Evolutionary conservation across 768 basidiomycete genomes (phyloP).

Genomic region (Russula griseocarnosa): DNA sequence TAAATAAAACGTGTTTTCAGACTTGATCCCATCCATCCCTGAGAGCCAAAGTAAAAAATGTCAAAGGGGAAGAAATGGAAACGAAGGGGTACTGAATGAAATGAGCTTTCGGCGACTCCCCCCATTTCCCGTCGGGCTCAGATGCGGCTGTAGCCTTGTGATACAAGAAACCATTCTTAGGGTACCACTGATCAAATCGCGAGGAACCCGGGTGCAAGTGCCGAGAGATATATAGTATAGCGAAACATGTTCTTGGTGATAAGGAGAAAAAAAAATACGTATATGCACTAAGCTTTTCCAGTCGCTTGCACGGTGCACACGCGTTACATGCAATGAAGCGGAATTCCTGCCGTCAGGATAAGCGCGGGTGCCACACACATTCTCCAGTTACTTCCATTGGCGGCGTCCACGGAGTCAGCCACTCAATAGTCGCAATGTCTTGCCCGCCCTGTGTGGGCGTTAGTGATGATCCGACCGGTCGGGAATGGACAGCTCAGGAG

Average conservation of each 20-base stretch:
- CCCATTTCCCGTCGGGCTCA: not conserved
- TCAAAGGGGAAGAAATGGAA: not conserved
- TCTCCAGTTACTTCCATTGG: not conserved
- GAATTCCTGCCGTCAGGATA: not conserved
- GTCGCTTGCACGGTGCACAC: not conserved
- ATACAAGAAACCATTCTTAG: not conserved
- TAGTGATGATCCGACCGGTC: not conserved
- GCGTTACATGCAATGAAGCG: slow-evolving; percentile 1
- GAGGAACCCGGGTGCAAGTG: slow-evolving; percentile 13
- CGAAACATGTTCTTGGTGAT: slow-evolving; percentile 5
- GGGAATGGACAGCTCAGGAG: slow-evolving; percentile 14
- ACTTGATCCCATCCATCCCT: not conserved
- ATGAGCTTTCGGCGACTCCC: slow-evolving; percentile 3
- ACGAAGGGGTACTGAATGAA: slow-evolving; percentile 7
- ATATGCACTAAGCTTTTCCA: not conserved
- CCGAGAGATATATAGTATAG: slow-evolving; percentile 11
- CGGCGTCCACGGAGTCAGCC: not conserved
- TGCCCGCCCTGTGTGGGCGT: not conserved
- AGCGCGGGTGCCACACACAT: slow-evolving; percentile 1
- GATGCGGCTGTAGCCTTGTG: slow-evolving; percentile 1
- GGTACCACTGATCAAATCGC: slow-evolving; percentile 3
- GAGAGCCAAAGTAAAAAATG: not conserved
- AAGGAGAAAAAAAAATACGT: not conserved
- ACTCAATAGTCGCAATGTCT: not conserved
- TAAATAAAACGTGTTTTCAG: not conserved